phyloP scores from a whole-genome alignment of 2,329 filamentous ascomycete species.

The Mollisia scopiformis region DNA sequence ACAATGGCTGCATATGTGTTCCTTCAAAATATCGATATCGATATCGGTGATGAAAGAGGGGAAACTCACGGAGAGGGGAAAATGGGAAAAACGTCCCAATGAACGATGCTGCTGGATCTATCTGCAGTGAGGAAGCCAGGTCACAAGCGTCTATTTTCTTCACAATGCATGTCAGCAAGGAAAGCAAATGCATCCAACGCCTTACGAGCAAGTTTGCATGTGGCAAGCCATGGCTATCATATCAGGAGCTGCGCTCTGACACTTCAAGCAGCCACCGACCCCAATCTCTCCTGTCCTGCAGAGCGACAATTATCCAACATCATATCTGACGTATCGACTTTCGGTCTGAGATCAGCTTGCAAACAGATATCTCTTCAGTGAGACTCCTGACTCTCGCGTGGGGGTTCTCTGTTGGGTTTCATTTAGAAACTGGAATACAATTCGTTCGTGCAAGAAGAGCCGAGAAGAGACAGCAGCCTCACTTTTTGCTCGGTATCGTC shows the following conservation, averaged over 20 bases:
- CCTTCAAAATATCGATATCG: neutral
- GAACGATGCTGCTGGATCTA: neutral
- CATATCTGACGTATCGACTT: constrained; percentile 18
- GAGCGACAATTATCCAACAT: neutral
- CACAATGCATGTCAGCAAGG: constrained; percentile 14
- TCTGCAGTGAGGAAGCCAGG: neutral
- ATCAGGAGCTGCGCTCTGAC: neutral
- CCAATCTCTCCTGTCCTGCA: neutral
- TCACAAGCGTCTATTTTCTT: constrained; percentile 9
- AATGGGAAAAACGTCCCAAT: too few species aligned
- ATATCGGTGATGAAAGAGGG: constrained; percentile 6
- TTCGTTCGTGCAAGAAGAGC: constrained; percentile 5
- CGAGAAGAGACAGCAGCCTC: constrained; percentile 16
- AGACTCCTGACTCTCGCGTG: constrained; percentile 10
- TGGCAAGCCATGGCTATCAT: neutral
- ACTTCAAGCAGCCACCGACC: neutral
- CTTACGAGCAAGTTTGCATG: constrained; percentile 14
- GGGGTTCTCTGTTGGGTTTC: constrained; percentile 5
- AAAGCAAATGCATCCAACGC: constrained; percentile 4
- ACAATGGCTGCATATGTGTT: neutral
- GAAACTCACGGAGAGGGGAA: constrained; percentile 5
- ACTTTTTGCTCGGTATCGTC: constrained; percentile 18
- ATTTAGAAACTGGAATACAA: neutral
- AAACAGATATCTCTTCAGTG: constrained; percentile 8
- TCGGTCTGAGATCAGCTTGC: constrained; percentile 9